Evolutionary conservation across 495 filamentous ascomycete genomes (phyloP).

Genomic region (Xylaria longipes): DNA sequence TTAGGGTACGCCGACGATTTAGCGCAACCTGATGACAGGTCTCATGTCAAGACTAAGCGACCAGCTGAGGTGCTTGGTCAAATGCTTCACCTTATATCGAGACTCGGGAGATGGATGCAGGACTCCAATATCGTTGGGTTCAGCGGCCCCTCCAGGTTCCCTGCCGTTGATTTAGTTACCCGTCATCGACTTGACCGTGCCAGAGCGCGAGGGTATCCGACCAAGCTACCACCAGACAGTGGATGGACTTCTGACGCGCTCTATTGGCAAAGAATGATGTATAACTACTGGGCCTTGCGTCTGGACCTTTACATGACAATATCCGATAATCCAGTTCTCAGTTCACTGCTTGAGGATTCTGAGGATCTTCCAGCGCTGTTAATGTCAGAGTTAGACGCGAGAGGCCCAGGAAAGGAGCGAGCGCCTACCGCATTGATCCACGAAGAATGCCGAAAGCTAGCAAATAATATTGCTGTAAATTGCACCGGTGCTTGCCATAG

Average conservation of each 20-base stretch:
- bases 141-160: not conserved
- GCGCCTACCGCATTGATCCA: not conserved
- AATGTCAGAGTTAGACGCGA: not conserved
- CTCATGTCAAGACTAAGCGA: not conserved
- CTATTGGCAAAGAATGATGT: slow-evolving; percentile 14
- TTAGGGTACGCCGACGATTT: slow-evolving; percentile 9
- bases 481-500: slow-evolving; percentile 2
- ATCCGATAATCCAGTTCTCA: slow-evolving; percentile 11
- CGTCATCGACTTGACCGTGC: slow-evolving; percentile 14
- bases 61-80: not conserved
- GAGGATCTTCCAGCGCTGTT: not conserved
- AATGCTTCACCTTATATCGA: slow-evolving; percentile 1
- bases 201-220: slow-evolving; percentile 24
- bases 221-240: not conserved
- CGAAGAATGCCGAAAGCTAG: slow-evolving; percentile 17
- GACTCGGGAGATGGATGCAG: slow-evolving; percentile 9
- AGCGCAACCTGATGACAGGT: not conserved
- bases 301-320: slow-evolving; percentile 23
- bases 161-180: not conserved
- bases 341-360: not conserved
- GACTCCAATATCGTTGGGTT: slow-evolving; percentile 4
- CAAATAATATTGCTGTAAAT: slow-evolving; percentile 10
- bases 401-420: not conserved
- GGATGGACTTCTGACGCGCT: slow-evolving; percentile 19
- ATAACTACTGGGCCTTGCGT: slow-evolving; percentile 17